A percentile compares a stretch with the other conserved stretches of the same genome.
These are phyloP conservation scores for Funneliformis caledonium DNA, from an alignment of 371 early-diverging fungal genomes.

Conservation along the genomic window DNA sequence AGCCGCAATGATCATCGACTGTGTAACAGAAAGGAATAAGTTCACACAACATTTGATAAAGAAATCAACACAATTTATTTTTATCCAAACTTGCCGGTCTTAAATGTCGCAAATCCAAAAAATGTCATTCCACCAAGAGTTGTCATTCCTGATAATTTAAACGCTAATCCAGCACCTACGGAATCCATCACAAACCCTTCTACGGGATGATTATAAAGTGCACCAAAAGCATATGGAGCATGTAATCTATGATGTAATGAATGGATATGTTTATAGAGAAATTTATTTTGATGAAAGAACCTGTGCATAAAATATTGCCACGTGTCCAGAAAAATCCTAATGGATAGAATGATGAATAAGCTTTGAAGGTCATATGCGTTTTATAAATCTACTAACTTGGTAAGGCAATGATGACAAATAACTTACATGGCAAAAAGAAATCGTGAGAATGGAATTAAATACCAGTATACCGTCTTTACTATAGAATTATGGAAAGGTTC, in stretches of 20 bases:
- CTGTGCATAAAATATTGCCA: slow-evolving; percentile 83
- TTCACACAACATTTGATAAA: neutral
- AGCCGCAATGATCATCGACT: slow-evolving; percentile 85
- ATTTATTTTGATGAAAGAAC: slow-evolving; percentile 69
- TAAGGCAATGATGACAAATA: neutral
- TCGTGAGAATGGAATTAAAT: slow-evolving; percentile 46
- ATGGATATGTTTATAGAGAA: slow-evolving; percentile 75
- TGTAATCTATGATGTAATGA: slow-evolving; percentile 79
- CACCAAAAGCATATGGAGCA: slow-evolving; percentile 79
- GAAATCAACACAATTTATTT: neutral
- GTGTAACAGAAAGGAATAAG: slow-evolving; percentile 5
- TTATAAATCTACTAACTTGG: neutral
- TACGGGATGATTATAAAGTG: slow-evolving; percentile 81
- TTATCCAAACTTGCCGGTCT: slow-evolving; percentile 57
- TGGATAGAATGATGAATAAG: neutral
- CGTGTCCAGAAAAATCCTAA: slow-evolving; percentile 63
- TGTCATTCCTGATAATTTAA: slow-evolving; percentile 71
- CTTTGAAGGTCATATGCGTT: neutral
- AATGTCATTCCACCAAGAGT: slow-evolving; percentile 69
- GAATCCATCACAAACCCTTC: slow-evolving; percentile 81
- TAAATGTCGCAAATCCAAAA: slow-evolving; percentile 76
- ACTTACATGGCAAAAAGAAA: slow-evolving; percentile 52
- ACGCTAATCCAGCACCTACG: slow-evolving; percentile 68
- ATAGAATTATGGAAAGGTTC: slow-evolving; percentile 39
- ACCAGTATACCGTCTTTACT: slow-evolving; percentile 47